Evolutionary conservation across 305 asterid genomes (phyloP).

Genomic region (Euphrasia arctica): DNA sequence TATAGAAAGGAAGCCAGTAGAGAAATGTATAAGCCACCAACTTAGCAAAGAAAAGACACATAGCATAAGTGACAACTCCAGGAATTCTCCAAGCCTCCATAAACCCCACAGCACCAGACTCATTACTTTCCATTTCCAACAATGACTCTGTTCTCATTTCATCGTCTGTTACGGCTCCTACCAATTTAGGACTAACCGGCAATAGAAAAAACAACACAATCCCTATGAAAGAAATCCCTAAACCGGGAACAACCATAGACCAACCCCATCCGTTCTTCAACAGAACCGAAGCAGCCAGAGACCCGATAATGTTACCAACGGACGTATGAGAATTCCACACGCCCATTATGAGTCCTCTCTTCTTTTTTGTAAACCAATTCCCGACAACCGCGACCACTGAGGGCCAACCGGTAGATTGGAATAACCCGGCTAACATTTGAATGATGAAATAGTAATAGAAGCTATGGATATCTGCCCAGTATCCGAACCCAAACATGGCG

Average conservation of each 20-base stretch:
- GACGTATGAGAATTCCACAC: constrained; percentile 98
- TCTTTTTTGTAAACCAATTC: constrained; percentile 89
- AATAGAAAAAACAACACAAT: constrained; percentile 60
- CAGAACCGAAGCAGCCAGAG: constrained; percentile 65
- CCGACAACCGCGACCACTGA: constrained; percentile 93
- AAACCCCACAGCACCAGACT: constrained; percentile 59
- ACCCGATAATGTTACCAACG: constrained; percentile 82
- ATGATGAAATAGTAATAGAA: constrained; percentile 66
- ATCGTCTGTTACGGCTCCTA: constrained; percentile 50
- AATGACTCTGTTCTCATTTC: constrained; percentile 50
- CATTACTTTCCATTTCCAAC: constrained; percentile 29
- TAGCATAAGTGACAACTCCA: constrained; percentile 84
- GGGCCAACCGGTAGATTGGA: constrained; percentile 99
- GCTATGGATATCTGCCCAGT: constrained; percentile 64
- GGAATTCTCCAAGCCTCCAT: constrained; percentile 87
- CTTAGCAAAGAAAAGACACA: constrained; percentile 86
- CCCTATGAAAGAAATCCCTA: constrained; percentile 57
- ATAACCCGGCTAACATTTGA: constrained; percentile 91
- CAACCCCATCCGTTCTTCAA: constrained; percentile 94
- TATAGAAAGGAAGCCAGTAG: constrained; percentile 92
- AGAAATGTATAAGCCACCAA: constrained; percentile 90
- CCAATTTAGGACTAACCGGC: constrained; percentile 72
- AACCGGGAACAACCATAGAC: constrained; percentile 82
- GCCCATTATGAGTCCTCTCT: constrained; percentile 94
- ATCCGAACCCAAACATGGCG: constrained; percentile 79